Conservation (phyloP, 495 filamentous ascomycete species). For the Aspergillus bridgeri region DNA sequence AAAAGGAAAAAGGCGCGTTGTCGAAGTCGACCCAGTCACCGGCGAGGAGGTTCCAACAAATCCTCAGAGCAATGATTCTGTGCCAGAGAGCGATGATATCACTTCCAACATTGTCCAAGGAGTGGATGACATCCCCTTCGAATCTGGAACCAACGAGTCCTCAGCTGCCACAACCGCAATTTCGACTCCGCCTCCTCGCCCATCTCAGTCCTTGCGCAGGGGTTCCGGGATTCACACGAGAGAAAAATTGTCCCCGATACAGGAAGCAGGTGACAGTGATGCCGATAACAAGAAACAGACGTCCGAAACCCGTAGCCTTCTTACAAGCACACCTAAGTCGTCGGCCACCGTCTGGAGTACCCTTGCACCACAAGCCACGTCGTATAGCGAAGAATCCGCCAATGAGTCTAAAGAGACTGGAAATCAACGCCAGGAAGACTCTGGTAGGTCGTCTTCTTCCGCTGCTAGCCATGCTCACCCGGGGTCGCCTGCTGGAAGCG, state of each 20-base stretch:
- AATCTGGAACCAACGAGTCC: background rate
- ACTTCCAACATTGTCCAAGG: background rate
- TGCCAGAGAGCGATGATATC: background rate
- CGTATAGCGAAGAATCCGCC: constrained; percentile 10
- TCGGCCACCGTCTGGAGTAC: background rate
- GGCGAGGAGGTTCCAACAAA: background rate
- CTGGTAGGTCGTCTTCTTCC: background rate
- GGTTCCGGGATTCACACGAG: background rate
- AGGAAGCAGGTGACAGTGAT: constrained; percentile 3
- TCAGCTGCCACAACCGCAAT: background rate
- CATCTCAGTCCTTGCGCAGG: constrained; percentile 1
- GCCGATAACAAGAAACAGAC: too few species aligned
- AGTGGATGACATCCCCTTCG: background rate
- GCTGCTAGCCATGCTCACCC: constrained; percentile 16
- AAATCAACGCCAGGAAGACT: background rate
- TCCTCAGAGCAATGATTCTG: background rate
- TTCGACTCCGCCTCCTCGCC: background rate
- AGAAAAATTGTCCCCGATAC: constrained; percentile 9
- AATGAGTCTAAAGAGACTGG: background rate
- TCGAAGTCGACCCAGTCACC: background rate
- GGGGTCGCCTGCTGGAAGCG: background rate
- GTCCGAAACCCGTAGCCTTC: background rate
- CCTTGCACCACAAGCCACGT: background rate
- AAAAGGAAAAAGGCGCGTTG: constrained; percentile 5
- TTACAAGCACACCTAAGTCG: background rate